A percentile compares a stretch with the other conserved stretches of the same genome.
Conservation (phyloP, 2,329 filamentous ascomycete species). For the Aspergillus fijiensis region DNA sequence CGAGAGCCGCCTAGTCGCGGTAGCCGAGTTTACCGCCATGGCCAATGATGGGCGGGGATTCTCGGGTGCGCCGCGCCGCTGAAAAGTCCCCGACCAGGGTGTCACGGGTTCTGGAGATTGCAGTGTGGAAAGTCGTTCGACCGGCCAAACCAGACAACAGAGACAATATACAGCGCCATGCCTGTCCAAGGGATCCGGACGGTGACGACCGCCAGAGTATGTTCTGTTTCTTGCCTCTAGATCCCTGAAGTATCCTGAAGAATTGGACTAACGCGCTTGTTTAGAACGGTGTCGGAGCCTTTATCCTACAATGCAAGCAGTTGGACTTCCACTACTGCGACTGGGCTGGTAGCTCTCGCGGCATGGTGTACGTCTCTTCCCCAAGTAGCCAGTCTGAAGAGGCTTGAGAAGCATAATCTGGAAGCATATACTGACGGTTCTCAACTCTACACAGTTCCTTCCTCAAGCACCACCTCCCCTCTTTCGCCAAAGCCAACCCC, state of each 20-base stretch:
- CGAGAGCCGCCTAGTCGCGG: conserved; percentile 20
- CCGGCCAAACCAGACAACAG: conserved; percentile 8
- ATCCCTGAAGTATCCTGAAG: too few relatives aligned
- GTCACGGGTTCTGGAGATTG: conserved; percentile 1
- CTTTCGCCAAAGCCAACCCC: conserved; percentile 78
- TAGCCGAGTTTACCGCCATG: conserved; percentile 26
- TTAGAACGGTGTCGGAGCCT: conserved; percentile 94
- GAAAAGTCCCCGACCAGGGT: conserved; percentile 27
- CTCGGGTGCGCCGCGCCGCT: conserved; percentile 19
- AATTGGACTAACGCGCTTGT: conserved; percentile 9
- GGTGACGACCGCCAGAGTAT: conserved; percentile 57
- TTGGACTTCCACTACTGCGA: conserved; percentile 97
- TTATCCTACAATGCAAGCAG: conserved; percentile 95
- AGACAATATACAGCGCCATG: conserved; percentile 33
- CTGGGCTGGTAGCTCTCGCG: conserved; percentile 86
- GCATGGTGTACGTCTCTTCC: conserved; percentile 74
- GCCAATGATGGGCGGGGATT: conserved; percentile 25
- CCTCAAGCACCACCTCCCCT: conserved; percentile 71
- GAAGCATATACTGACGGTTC: not conserved
- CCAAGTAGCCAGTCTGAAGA: not conserved
- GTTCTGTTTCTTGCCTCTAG: conserved; percentile 19
- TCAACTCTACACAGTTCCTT: conserved; percentile 61
- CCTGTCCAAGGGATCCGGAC: conserved; percentile 51
- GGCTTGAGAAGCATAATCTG: not conserved
- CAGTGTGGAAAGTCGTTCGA: not conserved